Conservation (phyloP, 1,284 basidiomycete genomes). For the Cryptococcus amylolentus region DNA sequence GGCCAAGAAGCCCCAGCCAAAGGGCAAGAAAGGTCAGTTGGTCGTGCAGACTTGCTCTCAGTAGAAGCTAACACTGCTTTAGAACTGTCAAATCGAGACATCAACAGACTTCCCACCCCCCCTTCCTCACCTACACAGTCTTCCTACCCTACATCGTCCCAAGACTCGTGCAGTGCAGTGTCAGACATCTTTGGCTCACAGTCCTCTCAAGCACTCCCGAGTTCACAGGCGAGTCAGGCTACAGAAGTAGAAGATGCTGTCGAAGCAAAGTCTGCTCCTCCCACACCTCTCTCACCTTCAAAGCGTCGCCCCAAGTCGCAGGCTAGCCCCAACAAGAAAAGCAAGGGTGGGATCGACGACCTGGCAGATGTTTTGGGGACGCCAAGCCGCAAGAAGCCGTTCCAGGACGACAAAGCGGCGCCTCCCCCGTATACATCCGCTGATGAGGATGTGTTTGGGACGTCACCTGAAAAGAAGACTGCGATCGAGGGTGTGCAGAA, state of each 20-base stretch:
- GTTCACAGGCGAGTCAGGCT: background rate
- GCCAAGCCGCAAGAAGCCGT: background rate
- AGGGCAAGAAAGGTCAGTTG: constrained; percentile 10
- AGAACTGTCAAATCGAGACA: background rate
- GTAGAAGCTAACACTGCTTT: background rate
- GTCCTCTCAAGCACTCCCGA: background rate
- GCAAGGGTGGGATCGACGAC: constrained; percentile 29
- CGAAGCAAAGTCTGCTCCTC: constrained; percentile 13
- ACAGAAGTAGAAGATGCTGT: constrained; percentile 1
- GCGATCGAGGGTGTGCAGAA: background rate
- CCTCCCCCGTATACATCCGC: background rate
- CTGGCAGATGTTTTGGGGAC: constrained; percentile 17
- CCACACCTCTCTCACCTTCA: constrained; percentile 33
- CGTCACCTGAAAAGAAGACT: background rate
- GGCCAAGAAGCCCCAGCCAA: constrained; percentile 12
- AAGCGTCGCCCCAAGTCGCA: constrained; percentile 28
- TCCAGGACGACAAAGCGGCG: background rate
- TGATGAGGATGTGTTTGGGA: constrained; percentile 8
- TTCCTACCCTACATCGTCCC: background rate
- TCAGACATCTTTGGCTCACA: background rate
- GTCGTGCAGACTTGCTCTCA: constrained; percentile 7
- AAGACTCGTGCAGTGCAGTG: background rate
- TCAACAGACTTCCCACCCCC: background rate
- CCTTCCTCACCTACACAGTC: background rate
- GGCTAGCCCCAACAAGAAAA: constrained; percentile 23